Percentiles rank a stretch among this genome's conserved stretches.
These are phyloP conservation scores for Tarenaya hassleriana DNA, from an alignment of 345 rosid species.

Conservation along the genomic window DNA sequence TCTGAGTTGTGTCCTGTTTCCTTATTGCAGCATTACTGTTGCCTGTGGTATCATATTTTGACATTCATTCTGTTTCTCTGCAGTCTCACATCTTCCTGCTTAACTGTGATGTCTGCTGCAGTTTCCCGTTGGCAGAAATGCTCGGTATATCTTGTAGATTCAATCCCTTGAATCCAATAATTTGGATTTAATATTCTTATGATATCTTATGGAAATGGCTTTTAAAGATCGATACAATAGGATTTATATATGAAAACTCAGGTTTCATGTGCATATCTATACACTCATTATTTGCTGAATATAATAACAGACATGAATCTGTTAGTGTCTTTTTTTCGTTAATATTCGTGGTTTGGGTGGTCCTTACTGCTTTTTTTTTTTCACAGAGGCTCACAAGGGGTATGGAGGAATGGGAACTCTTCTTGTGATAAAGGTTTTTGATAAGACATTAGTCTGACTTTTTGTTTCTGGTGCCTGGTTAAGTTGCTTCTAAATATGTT, in stretches of 20 bases:
- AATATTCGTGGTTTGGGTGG: not conserved
- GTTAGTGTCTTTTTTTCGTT: too few relatives aligned
- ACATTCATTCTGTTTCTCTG: slow-evolving; percentile 19
- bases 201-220: not conserved
- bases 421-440: slow-evolving; percentile 70
- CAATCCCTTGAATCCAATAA: not conserved
- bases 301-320: too few relatives aligned
- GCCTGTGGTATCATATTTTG: slow-evolving; percentile 1
- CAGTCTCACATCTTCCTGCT: slow-evolving; percentile 91
- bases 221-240: not conserved
- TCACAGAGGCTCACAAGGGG: slow-evolving; percentile 67
- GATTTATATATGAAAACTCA: too few relatives aligned
- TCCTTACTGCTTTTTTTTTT: slow-evolving; percentile 7
- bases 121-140: slow-evolving; percentile 81
- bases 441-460: slow-evolving; percentile 7
- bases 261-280: too few relatives aligned
- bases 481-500: not conserved
- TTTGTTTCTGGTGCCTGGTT: not conserved
- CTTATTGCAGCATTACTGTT: not conserved
- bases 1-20: slow-evolving; percentile 12
- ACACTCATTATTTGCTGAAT: too few relatives aligned
- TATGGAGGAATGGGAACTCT: slow-evolving; percentile 87
- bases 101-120: slow-evolving; percentile 96
- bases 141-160: slow-evolving; percentile 46
- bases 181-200: not conserved